These are phyloP conservation scores for Evansstolkia leycettana DNA, from an alignment of 495 filamentous ascomycete species.

Conservation along the genomic window DNA sequence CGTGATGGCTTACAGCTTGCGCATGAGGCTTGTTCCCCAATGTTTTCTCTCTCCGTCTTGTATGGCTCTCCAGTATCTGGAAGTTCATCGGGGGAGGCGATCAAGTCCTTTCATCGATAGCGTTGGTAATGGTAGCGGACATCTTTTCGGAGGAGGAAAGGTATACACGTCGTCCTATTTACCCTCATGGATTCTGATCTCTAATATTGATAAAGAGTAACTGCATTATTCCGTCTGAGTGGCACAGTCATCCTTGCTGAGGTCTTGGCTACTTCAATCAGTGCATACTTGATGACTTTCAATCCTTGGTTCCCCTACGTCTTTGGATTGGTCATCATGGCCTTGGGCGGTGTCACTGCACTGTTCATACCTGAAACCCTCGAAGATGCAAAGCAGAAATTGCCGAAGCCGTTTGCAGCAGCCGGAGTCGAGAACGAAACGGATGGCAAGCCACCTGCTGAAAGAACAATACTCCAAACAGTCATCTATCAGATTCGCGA, in stretches of 20 bases:
- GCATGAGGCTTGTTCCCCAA: constrained; percentile 13
- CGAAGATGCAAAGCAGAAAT: constrained; percentile 10
- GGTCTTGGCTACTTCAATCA: constrained; percentile 19
- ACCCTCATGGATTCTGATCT: no score
- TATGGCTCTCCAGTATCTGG: constrained; percentile 19
- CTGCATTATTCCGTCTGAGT: constrained; percentile 14
- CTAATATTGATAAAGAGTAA: no score
- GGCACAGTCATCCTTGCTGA: constrained; percentile 13
- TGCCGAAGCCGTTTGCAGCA: neutral
- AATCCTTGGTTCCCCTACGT: constrained; percentile 16
- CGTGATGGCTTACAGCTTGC: no score
- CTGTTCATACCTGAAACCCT: constrained; percentile 36
- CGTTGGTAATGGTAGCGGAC: constrained; percentile 20
- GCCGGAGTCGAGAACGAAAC: neutral
- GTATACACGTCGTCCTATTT: no score
- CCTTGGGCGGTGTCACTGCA: constrained; percentile 14
- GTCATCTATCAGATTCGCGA: constrained; percentile 7
- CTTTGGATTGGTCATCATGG: constrained; percentile 13
- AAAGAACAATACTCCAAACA: constrained; percentile 6
- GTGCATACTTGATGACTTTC: constrained; percentile 19
- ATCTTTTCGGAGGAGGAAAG: constrained; percentile 21
- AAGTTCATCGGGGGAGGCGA: constrained; percentile 21
- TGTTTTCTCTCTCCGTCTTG: constrained; percentile 17
- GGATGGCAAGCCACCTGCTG: constrained; percentile 1
- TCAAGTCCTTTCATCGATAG: constrained; percentile 8